Conservation (phyloP, 1,139 yeast species). For the Debaryomyces fabryi region DNA sequence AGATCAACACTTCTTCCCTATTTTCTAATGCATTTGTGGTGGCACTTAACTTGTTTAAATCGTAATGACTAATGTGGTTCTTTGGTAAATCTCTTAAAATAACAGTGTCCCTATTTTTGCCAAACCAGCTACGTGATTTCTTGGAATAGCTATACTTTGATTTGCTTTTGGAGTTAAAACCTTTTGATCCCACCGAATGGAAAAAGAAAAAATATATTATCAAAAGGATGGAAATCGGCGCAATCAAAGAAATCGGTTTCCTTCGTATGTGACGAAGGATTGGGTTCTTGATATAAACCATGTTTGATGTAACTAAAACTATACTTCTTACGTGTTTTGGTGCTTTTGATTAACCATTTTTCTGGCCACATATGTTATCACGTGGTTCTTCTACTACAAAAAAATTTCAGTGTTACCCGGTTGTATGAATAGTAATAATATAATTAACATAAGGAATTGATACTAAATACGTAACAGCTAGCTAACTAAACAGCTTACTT, state of each 20-base stretch:
- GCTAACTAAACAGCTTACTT: constrained; percentile 30
- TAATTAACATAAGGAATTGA: background rate
- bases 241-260: constrained; percentile 52
- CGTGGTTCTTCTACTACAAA: background rate
- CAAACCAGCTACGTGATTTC: constrained; percentile 52
- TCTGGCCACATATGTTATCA: constrained; percentile 3
- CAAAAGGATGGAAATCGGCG: constrained; percentile 47
- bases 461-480: background rate
- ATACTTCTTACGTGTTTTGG: background rate
- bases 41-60: constrained; percentile 73
- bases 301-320: constrained; percentile 1
- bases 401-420: constrained; percentile 5
- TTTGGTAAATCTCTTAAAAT: constrained; percentile 67
- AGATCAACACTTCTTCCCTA: constrained; percentile 77
- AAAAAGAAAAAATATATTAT: constrained; percentile 48
- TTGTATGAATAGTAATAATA: background rate
- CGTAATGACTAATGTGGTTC: constrained; percentile 82
- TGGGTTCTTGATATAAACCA: constrained; percentile 28
- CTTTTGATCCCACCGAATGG: constrained; percentile 26
- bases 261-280: constrained; percentile 60
- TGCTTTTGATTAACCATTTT: background rate
- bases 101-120: constrained; percentile 45
- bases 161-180: constrained; percentile 17
- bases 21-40: constrained; percentile 70
- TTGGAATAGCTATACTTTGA: constrained; percentile 53